These are phyloP conservation scores for Lactifluus hygrophoroides DNA, from an alignment of 768 basidiomycete genomes.

Conservation along the genomic window DNA sequence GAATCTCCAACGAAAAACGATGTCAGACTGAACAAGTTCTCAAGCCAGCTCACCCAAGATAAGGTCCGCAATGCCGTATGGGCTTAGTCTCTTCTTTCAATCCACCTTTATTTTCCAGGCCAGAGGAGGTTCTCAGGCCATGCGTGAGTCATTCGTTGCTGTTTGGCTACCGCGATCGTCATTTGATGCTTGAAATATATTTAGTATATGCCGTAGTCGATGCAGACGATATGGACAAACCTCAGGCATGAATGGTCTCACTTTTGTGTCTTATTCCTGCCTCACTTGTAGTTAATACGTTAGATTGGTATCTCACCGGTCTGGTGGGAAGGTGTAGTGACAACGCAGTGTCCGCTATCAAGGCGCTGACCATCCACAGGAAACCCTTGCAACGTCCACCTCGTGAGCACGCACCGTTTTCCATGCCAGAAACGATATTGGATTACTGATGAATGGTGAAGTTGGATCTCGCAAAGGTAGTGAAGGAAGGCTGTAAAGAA, in stretches of 20 bases:
- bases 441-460: constrained; percentile 24
- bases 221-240: constrained; percentile 76
- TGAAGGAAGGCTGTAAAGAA: constrained; percentile 76
- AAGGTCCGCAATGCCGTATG: constrained; percentile 40
- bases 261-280: not conserved
- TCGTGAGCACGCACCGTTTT: constrained; percentile 37
- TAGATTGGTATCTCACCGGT: constrained; percentile 83
- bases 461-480: constrained; percentile 71
- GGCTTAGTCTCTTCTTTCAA: not conserved
- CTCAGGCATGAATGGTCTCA: constrained; percentile 46
- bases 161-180: not conserved
- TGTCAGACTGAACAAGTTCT: constrained; percentile 64
- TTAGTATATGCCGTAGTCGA: constrained; percentile 70
- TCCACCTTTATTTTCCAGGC: constrained; percentile 28
- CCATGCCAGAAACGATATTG: not conserved
- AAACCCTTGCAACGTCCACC: constrained; percentile 80
- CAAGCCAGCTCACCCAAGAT: constrained; percentile 64
- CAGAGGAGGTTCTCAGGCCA: constrained; percentile 75
- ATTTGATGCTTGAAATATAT: not conserved
- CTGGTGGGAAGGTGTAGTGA: constrained; percentile 80
- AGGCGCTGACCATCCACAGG: constrained; percentile 33
- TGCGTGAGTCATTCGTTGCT: constrained; percentile 48
- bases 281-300: constrained; percentile 9
- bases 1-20: constrained; percentile 26
- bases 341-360: not conserved